These are phyloP conservation scores for Colletotrichum somersetense DNA, from an alignment of 2,329 filamentous ascomycete species.

Conservation along the genomic window DNA sequence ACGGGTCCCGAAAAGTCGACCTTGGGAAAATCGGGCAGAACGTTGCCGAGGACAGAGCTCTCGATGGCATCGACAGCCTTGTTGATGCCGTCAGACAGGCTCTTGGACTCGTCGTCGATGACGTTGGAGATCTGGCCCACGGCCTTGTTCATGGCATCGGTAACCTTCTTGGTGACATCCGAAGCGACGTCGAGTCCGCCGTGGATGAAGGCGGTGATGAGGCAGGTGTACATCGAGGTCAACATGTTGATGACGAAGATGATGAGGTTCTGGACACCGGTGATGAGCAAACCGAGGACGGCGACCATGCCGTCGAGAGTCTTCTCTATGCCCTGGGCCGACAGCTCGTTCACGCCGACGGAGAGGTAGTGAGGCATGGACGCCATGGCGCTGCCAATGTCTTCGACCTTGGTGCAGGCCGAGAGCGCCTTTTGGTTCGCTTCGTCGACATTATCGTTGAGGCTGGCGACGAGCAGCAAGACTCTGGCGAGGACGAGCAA, in stretches of 20 bases:
- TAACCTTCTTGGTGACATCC: conserved; percentile 65
- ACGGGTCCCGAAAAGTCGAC: conserved; percentile 77
- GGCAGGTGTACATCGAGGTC: conserved; percentile 89
- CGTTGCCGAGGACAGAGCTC: conserved; percentile 63
- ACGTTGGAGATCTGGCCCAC: conserved; percentile 68
- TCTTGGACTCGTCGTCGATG: conserved; percentile 69
- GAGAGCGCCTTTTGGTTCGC: conserved; percentile 87
- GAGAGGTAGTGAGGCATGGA: conserved; percentile 98
- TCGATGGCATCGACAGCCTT: conserved; percentile 60
- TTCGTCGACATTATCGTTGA: conserved; percentile 79
- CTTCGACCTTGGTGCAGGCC: conserved; percentile 92
- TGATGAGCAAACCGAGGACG: conserved; percentile 83
- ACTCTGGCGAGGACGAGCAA: conserved; percentile 86
- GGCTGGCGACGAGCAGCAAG: conserved; percentile 78
- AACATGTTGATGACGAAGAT: conserved; percentile 94
- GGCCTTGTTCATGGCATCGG: conserved; percentile 62
- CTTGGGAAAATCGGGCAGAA: conserved; percentile 57
- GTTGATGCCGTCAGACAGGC: conserved; percentile 62
- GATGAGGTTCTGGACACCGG: conserved; percentile 86
- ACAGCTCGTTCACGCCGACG: conserved; percentile 86
- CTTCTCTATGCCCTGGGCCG: conserved; percentile 82
- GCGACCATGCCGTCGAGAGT: conserved; percentile 84
- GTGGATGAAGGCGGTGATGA: conserved; percentile 85
- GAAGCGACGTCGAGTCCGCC: conserved; percentile 80
- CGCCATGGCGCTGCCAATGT: conserved; percentile 93